Evolutionary conservation across 202 grass and related monocot species (phyloP), one percentile per base, ranked within the genome.

Genomic region (Schoenoplectus tabernaemontani): DNA sequence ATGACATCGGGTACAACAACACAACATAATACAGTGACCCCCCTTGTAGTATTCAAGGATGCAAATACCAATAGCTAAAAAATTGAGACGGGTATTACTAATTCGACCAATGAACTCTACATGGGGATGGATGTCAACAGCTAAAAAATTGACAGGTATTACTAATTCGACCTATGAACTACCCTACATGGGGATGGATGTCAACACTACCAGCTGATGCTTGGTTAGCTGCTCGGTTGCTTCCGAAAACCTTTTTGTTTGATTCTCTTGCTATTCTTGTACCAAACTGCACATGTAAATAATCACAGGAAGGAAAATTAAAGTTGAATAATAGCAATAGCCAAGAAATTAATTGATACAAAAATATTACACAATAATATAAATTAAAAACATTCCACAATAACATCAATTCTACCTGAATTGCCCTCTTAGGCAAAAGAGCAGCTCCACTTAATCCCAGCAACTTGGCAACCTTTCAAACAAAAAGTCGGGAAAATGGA

Each of bases 241-340:
- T 95, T 78, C 91, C 91, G 0, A 95, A 98, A 86, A 89, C 91
- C 56, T 86, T 90, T 56, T 87, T 88, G 80, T 98, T 98, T 1
- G 91, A 95, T 70, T 94, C 95, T 83, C 89, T 88, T 28, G 95
- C 91, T 81, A 91, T 92, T 80, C 95, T 92, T 30, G 95, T 90
- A 81, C 95, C 91, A 83, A 98, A 95, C 96, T 92, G 83, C 13
- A 44, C 57, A 51, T 9, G 78, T 11, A 1, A 80, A 80, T 4
- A 23, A 69, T 76, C 30, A 17, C 12, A 78, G 34, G 42, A 62
- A 43, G 13, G 16, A 58, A 33, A 10, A 4, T 9, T 26, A 56
- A 81, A 23, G 19, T 39, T 34, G 16, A 19, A n/a, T 7, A 19
- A 56, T 23, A 79, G 28, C 36, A 77, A 59, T 28, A 50, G 20